Base-by-base conservation (phyloP, 306 rosid genomes). In the Oxytropis ochrocephala region DNA sequence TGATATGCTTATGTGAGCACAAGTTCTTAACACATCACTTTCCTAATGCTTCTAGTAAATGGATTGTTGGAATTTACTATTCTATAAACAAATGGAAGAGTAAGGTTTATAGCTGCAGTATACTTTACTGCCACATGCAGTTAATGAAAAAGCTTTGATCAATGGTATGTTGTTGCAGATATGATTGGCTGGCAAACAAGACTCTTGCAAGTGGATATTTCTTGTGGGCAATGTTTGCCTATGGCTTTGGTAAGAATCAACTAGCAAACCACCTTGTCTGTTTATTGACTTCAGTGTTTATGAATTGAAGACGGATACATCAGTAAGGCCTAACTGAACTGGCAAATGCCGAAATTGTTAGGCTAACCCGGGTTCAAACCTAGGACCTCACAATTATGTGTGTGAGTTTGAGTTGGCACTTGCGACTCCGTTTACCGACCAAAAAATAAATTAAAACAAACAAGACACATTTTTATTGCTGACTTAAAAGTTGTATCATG, bases 221-320 rank as follows among this genome's bases (percentile, higher is more conserved):
- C 83, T 80, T 91, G 75, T 89, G 97, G 95, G 90, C 96, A 79
- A 89, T 91, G 86, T 67, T 89, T 69, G 99, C 97, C 12, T 95
- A 91, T 77, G 99, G 99, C 59, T 91, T 89, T 58, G 99, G 97
- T 95, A 77, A 80, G 83, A 48, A 78, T 77, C 68, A 44, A 67
- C 63, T 41, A 36, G 68, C 39, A 54, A 54, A 32, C 54, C 43
- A 48, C 69, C 47, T 35, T 61, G 32, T 64, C 39, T 69, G 29
- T 19, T 62, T 64, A 2, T 50, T 60, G 13, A 52, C 44, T 36
- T 54, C 32, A 14, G 41, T 50, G 35, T n/a, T n/a, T n/a, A 43
- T 49, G 65, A 27, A 18, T 59, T 18, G 47, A 35, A 11, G 7
- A 35, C 39, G 0, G 39, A 44, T 49, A n/a, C n/a, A n/a, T n/a